phyloP scores from a whole-genome alignment of 148 eudicot genomes.

The Chenopodium formosanum region DNA sequence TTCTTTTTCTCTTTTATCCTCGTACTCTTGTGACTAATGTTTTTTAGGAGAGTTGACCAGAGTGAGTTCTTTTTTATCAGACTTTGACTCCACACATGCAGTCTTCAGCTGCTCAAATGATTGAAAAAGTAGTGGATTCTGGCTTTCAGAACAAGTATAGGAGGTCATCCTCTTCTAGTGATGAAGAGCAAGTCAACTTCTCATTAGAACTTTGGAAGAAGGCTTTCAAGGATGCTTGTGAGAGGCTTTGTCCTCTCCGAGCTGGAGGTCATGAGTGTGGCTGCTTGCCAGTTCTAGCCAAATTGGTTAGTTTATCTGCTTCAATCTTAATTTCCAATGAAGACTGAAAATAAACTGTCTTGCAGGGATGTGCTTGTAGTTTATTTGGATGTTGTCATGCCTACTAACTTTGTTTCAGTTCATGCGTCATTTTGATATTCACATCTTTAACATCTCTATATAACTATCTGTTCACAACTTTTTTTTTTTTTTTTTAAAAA shows the following conservation, averaged over 20 bases:
- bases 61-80: constrained; percentile 33
- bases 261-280: constrained; percentile 84
- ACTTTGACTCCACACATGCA: constrained; percentile 93
- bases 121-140: constrained; percentile 42
- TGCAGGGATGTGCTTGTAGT: background rate
- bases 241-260: constrained; percentile 79
- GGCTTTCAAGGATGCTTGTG: constrained; percentile 86
- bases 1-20: background rate
- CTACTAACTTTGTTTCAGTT: too few species aligned
- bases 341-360: background rate
- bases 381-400: too few species aligned
- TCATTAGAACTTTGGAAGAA: constrained; percentile 89
- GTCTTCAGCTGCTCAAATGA: constrained; percentile 68
- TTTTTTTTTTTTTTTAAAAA: too few species aligned
- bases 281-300: constrained; percentile 67
- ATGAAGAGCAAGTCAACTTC: constrained; percentile 57
- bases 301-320: constrained; percentile 46
- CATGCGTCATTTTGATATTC: too few species aligned
- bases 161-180: constrained; percentile 52
- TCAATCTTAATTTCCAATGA: background rate
- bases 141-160: constrained; percentile 34
- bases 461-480: too few species aligned
- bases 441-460: too few species aligned
- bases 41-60: background rate
- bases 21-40: background rate